These are phyloP conservation scores for Eucalyptus pauciflora DNA, from an alignment of 345 rosid genomes.

Conservation along the genomic window DNA sequence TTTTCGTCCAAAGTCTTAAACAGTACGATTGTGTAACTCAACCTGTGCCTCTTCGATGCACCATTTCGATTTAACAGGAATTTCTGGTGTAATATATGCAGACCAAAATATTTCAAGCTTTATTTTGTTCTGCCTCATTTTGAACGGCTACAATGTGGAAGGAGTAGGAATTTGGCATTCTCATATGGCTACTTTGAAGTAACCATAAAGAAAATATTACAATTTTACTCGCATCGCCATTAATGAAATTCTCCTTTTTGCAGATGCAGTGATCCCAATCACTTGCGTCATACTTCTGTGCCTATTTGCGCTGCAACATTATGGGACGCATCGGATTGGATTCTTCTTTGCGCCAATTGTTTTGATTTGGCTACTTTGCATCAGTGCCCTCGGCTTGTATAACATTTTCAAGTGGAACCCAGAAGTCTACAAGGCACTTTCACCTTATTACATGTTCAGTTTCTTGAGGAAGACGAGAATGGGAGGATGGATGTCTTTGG, in stretches of 20 bases:
- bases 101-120: neutral
- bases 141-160: neutral
- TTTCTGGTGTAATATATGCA: neutral
- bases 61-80: neutral
- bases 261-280: slow-evolving; percentile 4
- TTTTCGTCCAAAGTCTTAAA: neutral
- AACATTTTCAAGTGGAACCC: slow-evolving; percentile 9
- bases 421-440: neutral
- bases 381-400: slow-evolving; percentile 3
- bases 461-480: slow-evolving; percentile 4
- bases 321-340: slow-evolving; percentile 6
- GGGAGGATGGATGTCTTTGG: slow-evolving; percentile 12
- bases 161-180: neutral
- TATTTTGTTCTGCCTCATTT: neutral
- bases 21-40: neutral
- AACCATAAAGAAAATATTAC: neutral
- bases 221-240: neutral
- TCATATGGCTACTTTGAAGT: neutral
- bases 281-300: slow-evolving; percentile 4
- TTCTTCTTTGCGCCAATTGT: slow-evolving; percentile 10
- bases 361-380: slow-evolving; percentile 1
- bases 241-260: neutral
- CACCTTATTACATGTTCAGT: slow-evolving; percentile 5
- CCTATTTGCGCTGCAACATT: slow-evolving; percentile 7
- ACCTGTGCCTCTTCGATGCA: neutral